Conservation (phyloP, 202 grass and related monocot species). For the Schoenoplectus tabernaemontani region DNA sequence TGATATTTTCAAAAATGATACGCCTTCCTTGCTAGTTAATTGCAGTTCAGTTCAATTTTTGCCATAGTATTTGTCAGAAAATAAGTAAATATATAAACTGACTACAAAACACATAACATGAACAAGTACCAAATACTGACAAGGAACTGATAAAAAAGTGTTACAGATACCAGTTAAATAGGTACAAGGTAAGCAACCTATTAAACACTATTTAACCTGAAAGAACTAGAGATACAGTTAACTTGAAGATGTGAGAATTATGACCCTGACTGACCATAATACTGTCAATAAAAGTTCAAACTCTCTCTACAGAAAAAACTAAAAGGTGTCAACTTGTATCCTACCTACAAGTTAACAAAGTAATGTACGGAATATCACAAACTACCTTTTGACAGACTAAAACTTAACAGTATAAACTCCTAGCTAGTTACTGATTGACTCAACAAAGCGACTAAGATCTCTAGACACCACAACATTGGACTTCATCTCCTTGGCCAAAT, state of each 20-base stretch:
- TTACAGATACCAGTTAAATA: not conserved
- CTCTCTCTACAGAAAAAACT: not conserved
- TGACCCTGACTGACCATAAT: not conserved
- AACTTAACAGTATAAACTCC: constrained; percentile 2
- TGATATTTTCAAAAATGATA: not conserved
- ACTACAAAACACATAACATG: not conserved
- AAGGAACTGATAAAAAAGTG: not conserved
- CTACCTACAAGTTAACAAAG: not conserved
- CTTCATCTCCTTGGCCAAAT: constrained; percentile 34
- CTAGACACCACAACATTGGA: constrained; percentile 33
- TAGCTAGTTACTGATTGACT: constrained; percentile 23
- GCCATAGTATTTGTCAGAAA: not conserved
- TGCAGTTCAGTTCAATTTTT: not conserved
- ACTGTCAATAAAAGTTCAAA: not conserved
- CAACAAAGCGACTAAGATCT: constrained; percentile 41
- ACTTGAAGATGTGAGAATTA: not conserved
- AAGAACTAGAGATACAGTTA: not conserved
- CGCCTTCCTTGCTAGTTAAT: not conserved
- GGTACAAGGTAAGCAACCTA: not conserved
- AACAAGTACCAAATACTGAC: not conserved
- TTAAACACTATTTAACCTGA: not conserved
- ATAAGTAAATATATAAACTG: not conserved
- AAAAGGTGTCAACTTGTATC: not conserved
- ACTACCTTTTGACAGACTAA: not conserved
- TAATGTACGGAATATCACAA: not conserved